These are phyloP conservation scores for Exophiala aquamarina DNA, from an alignment of 2,329 filamentous ascomycete species.

Conservation along the genomic window DNA sequence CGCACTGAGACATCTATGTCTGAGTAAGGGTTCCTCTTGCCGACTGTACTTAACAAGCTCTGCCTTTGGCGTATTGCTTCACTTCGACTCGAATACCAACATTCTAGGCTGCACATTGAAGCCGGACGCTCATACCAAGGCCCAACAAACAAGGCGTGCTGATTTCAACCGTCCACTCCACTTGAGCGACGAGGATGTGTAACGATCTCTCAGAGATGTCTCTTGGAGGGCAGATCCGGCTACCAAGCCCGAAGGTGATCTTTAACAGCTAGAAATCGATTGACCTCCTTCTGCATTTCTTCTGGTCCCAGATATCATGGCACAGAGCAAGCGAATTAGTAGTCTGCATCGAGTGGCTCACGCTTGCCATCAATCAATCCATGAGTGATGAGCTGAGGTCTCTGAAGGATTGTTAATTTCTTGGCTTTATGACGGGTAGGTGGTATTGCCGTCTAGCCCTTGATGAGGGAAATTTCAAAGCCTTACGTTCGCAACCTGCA, in stretches of 20 bases:
- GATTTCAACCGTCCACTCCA: conserved; percentile 36
- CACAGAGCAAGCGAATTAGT: conserved; percentile 33
- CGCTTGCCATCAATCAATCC: no score
- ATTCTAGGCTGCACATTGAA: conserved; percentile 22
- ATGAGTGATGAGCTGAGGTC: no score
- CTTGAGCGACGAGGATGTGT: conserved; percentile 22
- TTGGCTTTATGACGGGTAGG: no score
- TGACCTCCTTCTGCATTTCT: conserved; percentile 37
- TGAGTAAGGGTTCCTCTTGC: conserved; percentile 6
- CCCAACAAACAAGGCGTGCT: conserved; percentile 7
- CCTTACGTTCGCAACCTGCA: no score
- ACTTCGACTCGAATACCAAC: conserved; percentile 20
- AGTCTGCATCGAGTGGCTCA: no score
- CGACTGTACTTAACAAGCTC: conserved; percentile 8
- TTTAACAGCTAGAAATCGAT: conserved; percentile 31
- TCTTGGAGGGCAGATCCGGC: conserved; percentile 39
- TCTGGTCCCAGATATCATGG: conserved; percentile 25
- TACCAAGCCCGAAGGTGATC: conserved; percentile 58
- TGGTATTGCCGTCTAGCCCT: no score
- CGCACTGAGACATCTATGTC: no score
- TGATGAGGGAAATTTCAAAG: no score
- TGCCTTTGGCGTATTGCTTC: conserved; percentile 5
- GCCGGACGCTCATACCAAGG: conserved; percentile 20
- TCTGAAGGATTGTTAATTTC: no score
- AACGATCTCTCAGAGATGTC: conserved; percentile 29